Evolutionary conservation across 1,284 basidiomycete genomes (phyloP).

Genomic region (Coriolopsis trogii): DNA sequence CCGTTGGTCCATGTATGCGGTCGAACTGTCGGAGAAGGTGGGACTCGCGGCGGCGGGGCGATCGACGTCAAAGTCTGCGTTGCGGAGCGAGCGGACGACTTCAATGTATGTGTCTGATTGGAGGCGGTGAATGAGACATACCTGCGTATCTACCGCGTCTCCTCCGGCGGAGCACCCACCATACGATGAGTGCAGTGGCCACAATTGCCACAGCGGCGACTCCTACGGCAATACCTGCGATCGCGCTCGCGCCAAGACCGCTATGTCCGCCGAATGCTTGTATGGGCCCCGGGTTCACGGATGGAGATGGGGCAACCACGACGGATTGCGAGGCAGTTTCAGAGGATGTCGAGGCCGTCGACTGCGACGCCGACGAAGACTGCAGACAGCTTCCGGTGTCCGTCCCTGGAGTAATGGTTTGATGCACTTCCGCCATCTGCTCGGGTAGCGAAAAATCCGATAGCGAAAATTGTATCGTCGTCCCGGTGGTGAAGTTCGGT

Average conservation of each 20-base stretch:
- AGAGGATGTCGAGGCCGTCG: background rate
- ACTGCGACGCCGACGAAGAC: background rate
- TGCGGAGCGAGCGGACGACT: background rate
- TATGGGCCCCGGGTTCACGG: too few relatives aligned
- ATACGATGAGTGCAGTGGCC: background rate
- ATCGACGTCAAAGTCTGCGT: background rate
- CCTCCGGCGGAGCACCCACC: background rate
- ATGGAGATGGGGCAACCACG: too few relatives aligned
- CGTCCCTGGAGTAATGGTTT: background rate
- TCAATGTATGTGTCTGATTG: background rate
- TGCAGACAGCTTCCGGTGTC: constrained; percentile 2
- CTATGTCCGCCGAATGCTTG: too few relatives aligned
- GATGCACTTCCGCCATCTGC: background rate
- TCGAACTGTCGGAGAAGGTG: background rate
- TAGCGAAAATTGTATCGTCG: background rate
- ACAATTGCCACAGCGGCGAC: background rate
- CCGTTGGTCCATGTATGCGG: background rate
- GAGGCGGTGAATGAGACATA: background rate
- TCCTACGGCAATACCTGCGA: background rate
- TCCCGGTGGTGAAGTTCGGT: background rate
- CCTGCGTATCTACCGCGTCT: background rate
- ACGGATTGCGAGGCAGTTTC: too few relatives aligned
- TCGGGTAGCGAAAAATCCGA: background rate
- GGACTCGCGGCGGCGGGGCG: background rate
- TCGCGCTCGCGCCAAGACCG: background rate